Evolutionary conservation across 805 yeast species (phyloP), one percentile per base, ranked within the genome.

Genomic region (Candida sithepensis): DNA sequence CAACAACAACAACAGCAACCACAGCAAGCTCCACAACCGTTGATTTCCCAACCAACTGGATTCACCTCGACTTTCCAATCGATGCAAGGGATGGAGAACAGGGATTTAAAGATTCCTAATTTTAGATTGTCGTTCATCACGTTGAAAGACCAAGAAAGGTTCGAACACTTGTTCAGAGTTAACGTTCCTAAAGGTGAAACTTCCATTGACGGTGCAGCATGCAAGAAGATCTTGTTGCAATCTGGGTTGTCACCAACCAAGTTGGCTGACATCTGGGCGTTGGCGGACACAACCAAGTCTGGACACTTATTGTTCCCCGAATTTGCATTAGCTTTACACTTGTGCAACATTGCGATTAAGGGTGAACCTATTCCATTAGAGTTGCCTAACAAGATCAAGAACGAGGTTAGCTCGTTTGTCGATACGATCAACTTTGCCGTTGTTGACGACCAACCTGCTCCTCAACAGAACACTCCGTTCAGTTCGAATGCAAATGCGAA

Each of bases 221-320:
- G 96, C 14, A 81, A 91, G 56, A 83, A 81, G 51, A 84, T 92
- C 50, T 73, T 92, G 57, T 72, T 88, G 70, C 79, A 87, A 55
- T 90, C 97, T 0, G 88, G 88, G 6, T 72, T 92, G 45, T 72
- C 80, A 38, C 89, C 96, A 2, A 73, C 78, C 22, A 80, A 84
- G 39, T 74, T 92, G 56, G 92, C 92, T 2, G 88, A 81, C 57
- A 85, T 92, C 51, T 92, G 98, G 98, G 82, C 85, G 21, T 71
- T 92, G 48, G 79, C 96, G n/a, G 98, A 92, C 61, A 84, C 96
- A 2, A 86, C 83, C 57, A 85, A 81, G 58, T 83, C 94, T 7
- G 98, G 98, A 2, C 76, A 81, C 46, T 77, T 92, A 51, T 69
- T 92, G 57, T 92, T 91, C 63, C 98, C 98, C 2, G 97, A 92